Percentiles rank a stretch among this genome's conserved stretches.
phyloP scores from a whole-genome alignment of 305 asterid species.

The Solanum aculeatissimum region DNA sequence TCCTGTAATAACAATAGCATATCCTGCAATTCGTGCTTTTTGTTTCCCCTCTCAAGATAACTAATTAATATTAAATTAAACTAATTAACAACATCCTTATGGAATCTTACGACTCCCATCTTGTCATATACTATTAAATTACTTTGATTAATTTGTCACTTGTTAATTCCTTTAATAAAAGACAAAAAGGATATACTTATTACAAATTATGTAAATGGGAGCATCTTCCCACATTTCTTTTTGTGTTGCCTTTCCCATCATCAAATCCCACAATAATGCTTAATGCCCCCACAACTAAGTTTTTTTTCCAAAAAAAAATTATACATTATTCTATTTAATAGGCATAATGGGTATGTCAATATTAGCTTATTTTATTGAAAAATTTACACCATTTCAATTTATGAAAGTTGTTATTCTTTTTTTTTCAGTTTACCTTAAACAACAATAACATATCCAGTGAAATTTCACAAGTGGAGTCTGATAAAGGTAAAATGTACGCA shows the following conservation, averaged over 20 bases:
- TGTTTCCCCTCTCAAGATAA: background rate
- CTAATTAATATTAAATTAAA: background rate
- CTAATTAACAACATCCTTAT: slow-evolving; percentile 7
- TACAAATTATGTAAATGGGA: background rate
- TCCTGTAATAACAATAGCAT: slow-evolving; percentile 18
- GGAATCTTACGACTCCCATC: slow-evolving; percentile 32
- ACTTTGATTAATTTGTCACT: background rate
- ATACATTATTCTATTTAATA: background rate
- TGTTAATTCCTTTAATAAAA: background rate
- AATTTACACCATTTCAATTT: background rate
- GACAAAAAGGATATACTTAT: background rate
- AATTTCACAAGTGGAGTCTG: no score
- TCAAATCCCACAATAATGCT: background rate
- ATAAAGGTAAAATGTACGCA: no score
- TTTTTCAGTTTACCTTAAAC: no score
- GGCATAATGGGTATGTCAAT: background rate
- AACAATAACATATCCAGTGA: no score
- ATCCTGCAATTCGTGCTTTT: slow-evolving; percentile 26
- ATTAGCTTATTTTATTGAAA: background rate
- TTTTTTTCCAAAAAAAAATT: background rate
- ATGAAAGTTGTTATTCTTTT: background rate
- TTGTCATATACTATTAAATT: slow-evolving; percentile 10
- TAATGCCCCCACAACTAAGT: background rate
- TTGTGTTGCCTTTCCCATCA: background rate
- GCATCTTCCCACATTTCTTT: background rate